Percentiles rank a stretch among this genome's conserved stretches.
These are phyloP conservation scores for Solanum hybrid DNA, from an alignment of 305 asterid genomes.

Conservation along the genomic window DNA sequence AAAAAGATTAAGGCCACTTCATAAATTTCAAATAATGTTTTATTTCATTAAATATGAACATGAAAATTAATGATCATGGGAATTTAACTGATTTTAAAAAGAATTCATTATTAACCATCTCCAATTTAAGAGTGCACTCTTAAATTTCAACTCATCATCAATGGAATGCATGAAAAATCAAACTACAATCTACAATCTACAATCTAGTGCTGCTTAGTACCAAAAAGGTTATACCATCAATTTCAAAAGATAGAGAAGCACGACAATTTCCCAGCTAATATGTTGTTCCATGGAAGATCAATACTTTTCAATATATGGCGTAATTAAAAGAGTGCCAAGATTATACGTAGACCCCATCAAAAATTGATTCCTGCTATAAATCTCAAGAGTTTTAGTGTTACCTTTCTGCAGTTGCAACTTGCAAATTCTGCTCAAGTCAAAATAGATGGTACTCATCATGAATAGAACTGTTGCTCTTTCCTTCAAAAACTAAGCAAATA, in stretches of 20 bases:
- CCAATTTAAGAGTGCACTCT: not conserved
- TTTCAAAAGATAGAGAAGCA: not conserved
- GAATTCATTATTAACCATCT: not conserved
- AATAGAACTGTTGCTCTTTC: not conserved
- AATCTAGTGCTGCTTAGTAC: not conserved
- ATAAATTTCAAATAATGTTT: not conserved
- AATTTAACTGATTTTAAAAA: not conserved
- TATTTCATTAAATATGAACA: not conserved
- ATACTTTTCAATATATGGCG: not conserved
- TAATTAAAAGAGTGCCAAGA: not conserved
- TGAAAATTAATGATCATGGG: not conserved
- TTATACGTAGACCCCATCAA: not conserved
- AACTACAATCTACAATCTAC: not conserved
- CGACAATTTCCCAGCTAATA: not conserved
- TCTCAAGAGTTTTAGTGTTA: not conserved
- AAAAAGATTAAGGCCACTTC: not conserved
- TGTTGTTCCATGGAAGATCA: not conserved
- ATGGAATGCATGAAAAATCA: not conserved
- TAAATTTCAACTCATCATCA: not conserved
- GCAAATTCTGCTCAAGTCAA: not conserved
- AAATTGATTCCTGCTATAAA: not conserved
- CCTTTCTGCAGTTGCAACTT: not conserved
- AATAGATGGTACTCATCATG: not conserved
- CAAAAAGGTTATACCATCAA: not conserved
- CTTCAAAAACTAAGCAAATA: not conserved